Conservation (phyloP, 441 rosid genomes). For the Euphorbia celastroides region DNA sequence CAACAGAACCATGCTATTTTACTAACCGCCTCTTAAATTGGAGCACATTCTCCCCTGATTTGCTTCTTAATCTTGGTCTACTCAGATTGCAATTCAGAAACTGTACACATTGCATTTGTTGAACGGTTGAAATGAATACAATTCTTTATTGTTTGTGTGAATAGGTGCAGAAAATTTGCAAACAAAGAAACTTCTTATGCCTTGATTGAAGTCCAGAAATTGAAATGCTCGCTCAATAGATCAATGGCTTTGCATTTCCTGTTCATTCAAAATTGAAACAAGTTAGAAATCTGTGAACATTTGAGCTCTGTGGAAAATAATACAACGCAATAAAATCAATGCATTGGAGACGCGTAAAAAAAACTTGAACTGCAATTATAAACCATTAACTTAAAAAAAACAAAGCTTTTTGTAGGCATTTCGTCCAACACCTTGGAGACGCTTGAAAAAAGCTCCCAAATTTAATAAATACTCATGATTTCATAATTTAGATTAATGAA, state of each 20-base stretch:
- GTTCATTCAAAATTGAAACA: no score
- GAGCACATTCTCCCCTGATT: slow-evolving; percentile 24
- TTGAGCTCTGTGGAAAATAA: no score
- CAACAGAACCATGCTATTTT: not conserved
- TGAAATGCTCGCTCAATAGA: not conserved
- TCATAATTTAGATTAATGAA: not conserved
- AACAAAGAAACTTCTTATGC: not conserved
- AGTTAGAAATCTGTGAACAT: no score
- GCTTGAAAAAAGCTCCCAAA: not conserved
- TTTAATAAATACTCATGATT: not conserved
- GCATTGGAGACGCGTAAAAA: no score
- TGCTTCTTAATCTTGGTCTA: slow-evolving; percentile 12
- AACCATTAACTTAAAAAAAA: not conserved
- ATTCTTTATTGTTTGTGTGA: slow-evolving; percentile 15
- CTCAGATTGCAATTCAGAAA: slow-evolving; percentile 7
- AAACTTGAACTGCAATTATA: not conserved
- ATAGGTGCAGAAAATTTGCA: slow-evolving; percentile 1
- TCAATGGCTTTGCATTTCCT: not conserved
- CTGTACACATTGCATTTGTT: slow-evolving; percentile 12
- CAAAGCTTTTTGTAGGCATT: not conserved
- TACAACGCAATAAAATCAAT: no score
- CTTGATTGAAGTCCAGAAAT: slow-evolving; percentile 1
- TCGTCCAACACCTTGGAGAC: not conserved
- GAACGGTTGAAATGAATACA: slow-evolving; percentile 19
- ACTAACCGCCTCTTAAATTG: slow-evolving; percentile 10